Percentiles rank a stretch among this genome's conserved stretches.
Conservation (phyloP, 2,329 filamentous ascomycete genomes). For the Ophioceras dolichostomum region DNA sequence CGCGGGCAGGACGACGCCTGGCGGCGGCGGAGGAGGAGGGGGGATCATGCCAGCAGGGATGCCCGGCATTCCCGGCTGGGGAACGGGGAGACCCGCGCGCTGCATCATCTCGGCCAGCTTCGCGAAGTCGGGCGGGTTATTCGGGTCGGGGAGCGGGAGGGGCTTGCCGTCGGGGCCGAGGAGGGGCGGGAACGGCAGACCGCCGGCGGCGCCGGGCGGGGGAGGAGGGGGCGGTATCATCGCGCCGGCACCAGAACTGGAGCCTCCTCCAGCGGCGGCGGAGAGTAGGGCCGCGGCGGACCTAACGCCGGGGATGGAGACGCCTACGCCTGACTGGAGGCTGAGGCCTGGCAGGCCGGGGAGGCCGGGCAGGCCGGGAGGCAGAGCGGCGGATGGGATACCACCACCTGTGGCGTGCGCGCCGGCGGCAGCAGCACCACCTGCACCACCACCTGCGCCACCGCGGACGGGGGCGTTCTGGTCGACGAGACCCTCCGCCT, state of each 20-base stretch:
- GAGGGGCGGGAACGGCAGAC: constrained; percentile 35
- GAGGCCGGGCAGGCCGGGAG: constrained; percentile 23
- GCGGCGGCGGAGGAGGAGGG: constrained; percentile 28
- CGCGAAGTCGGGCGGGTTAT: constrained; percentile 47
- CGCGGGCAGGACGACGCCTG: constrained; percentile 12
- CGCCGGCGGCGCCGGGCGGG: constrained; percentile 38
- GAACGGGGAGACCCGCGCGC: constrained; percentile 49
- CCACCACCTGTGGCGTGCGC: too few species aligned
- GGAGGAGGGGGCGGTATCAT: constrained; percentile 5
- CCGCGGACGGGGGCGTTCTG: constrained; percentile 43
- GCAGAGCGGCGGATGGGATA: background rate
- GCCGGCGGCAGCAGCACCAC: background rate
- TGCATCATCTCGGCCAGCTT: constrained; percentile 54
- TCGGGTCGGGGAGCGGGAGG: constrained; percentile 41
- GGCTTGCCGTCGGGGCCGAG: constrained; percentile 28
- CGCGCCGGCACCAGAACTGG: constrained; percentile 19
- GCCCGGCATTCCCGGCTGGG: constrained; percentile 34
- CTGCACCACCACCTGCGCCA: too few species aligned
- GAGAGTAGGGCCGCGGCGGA: constrained; percentile 32
- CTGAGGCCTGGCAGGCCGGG: constrained; percentile 50
- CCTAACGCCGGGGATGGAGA: background rate
- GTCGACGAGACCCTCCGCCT: constrained; percentile 83
- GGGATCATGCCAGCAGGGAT: constrained; percentile 35
- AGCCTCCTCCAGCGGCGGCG: too few species aligned
- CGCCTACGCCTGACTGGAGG: constrained; percentile 22